Base-by-base conservation (phyloP, 2,329 filamentous ascomycete species). In the Ophiostoma angusticollis region DNA sequence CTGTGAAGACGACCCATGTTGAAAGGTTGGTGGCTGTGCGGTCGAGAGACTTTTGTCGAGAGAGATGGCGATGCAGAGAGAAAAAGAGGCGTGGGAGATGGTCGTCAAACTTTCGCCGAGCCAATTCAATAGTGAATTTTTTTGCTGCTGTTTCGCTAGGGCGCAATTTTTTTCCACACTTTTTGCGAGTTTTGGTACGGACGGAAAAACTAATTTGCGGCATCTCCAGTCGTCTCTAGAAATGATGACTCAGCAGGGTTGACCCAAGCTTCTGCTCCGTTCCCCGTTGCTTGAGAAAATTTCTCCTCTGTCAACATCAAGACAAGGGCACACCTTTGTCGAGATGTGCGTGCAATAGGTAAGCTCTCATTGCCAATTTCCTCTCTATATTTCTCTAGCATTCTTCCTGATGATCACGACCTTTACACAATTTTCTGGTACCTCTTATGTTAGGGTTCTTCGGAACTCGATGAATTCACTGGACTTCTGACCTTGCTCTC, bases 1-100 rank as follows among this genome's bases (percentile, higher is more conserved):
- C 76, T 84, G 81, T 98, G 93, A 81, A 96, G 80, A 76, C 89
- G 80, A 80, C 87, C 85, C 85, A 93, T 93, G 54, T 67, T 83
- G 67, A 58, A 64, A 29, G 61, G 61, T 54, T 57, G 56, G 58
- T 34, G 37, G 28, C 23, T 36, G 54, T 55, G 56, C 50, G 51
- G 59, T 54, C 56, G 49, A n/a, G 46, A 52, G 50, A 49, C 18
- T 50, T 45, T 50, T 50, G 49, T 50, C 47, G 45, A 39, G 33
- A n/a, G 40, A 43, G 45, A 56, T 22, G 17, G 30, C 28, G 49
- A 53, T 47, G 50, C 43, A 39, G 45, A 51, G 13, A n/a, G 12
- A n/a, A 35, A 31, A 17, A n/a, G 22, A 8, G 25, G n/a, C n/a
- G 29, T 38, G 31, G 40, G 40, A 45, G 30, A 46, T 40, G 32